Base-by-base conservation (phyloP, 495 filamentous ascomycete genomes). In the Tuber borchii region DNA sequence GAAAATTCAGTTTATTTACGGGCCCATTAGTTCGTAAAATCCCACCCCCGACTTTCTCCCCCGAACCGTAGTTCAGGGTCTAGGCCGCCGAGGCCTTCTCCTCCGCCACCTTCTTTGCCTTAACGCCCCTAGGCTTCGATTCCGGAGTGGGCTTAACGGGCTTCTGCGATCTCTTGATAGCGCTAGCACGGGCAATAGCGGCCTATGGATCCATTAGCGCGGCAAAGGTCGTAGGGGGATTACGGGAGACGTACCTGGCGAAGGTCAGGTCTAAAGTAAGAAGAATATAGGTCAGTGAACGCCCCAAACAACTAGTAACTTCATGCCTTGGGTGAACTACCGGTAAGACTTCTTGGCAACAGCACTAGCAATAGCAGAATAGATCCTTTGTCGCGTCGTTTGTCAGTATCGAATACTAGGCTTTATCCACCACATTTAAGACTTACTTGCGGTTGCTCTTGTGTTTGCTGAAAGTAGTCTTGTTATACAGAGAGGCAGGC, bases 121-220 rank as follows among this genome's bases (percentile, higher is more conserved):
- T 93, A 39, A 87, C 86, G 69, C 95, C 95, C 79, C 95, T 88
- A 78, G 87, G 86, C 90, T 97, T 97, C 78, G 83, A 80, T 85
- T 88, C 89, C 79, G 90, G 88, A 73, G 86, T 83, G 31, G 91
- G 89, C 90, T 97, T 97, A 87, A 90, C 89, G 74, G 90, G 84
- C 82, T 87, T 86, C 88, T 97, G 92, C 74, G 91, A 91, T 79
- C 87, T 85, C 84, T 92, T 92, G 87, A 98, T 88, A 82, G 93
- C 93, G 84, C 90, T 93, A 80, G 92, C 95, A 81, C 95, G 93
- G 84, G 94, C 88, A 83, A 98, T 91, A 78, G 94, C 94, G 80
- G 90, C 90, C 81, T 82, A 42, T 69, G 73, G 9, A 51, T 43
- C 8, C 39, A 73, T 44, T 40, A 39, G 56, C 6, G 3, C 16